These are phyloP conservation scores for Phytophthora macrochlamydospora DNA, from an alignment of 352 stramenopile species.

Conservation along the genomic window DNA sequence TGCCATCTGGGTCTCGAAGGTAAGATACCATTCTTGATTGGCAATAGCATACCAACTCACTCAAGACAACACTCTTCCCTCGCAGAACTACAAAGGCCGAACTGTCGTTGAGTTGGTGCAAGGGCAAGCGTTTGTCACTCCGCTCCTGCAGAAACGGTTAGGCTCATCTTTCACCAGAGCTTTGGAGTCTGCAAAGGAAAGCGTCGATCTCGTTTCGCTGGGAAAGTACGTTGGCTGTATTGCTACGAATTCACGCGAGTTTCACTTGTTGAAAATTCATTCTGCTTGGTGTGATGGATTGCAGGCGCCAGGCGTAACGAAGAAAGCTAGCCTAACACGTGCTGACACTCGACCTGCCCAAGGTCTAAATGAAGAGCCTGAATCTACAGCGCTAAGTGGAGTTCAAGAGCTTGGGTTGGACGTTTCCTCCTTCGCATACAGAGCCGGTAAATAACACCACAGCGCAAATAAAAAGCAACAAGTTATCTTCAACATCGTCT, in stretches of 20 bases:
- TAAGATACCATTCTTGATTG: slow-evolving; percentile 9
- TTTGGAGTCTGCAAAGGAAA: slow-evolving; percentile 27
- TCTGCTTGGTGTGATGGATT: slow-evolving; percentile 6
- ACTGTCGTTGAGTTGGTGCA: slow-evolving; percentile 56
- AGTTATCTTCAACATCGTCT: slow-evolving; percentile 4
- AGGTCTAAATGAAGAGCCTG: slow-evolving; percentile 16
- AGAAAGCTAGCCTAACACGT: slow-evolving; percentile 16
- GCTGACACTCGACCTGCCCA: slow-evolving; percentile 15
- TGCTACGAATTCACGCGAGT: too few relatives aligned
- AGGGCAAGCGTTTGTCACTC: slow-evolving; percentile 39
- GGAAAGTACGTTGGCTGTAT: slow-evolving; percentile 12
- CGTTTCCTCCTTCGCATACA: slow-evolving; percentile 63
- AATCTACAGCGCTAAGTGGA: slow-evolving; percentile 37
- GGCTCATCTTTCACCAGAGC: slow-evolving; percentile 31
- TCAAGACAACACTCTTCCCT: neutral
- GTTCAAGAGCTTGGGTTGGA: slow-evolving; percentile 61
- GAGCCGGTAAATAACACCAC: slow-evolving; percentile 12
- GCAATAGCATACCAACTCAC: too few relatives aligned
- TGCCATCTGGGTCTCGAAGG: slow-evolving; percentile 60
- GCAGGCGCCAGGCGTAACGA: slow-evolving; percentile 18
- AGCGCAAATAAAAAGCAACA: slow-evolving; percentile 5
- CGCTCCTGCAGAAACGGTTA: slow-evolving; percentile 56
- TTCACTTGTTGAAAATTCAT: too few relatives aligned
- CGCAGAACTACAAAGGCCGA: slow-evolving; percentile 64
- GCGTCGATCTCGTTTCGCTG: slow-evolving; percentile 41